A percentile compares a stretch with the other conserved stretches of the same genome.
Evolutionary conservation across 2,329 filamentous ascomycete species (phyloP).

Genomic region (Fusarium sp.): DNA sequence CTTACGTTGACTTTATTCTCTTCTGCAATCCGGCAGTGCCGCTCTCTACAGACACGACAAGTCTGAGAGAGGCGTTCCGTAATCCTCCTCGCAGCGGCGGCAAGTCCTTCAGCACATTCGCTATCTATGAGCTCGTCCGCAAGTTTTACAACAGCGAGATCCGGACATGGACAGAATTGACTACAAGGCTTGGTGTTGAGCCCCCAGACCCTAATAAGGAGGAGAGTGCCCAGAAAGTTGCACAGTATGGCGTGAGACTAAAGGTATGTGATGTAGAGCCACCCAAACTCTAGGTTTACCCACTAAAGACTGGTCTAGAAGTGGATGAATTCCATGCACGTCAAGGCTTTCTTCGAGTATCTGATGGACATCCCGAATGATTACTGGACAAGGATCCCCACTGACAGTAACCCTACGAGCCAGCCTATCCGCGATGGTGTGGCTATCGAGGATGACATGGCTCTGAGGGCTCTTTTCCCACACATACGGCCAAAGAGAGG

Average conservation of each 20-base stretch:
- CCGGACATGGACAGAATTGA: slow-evolving; percentile 92
- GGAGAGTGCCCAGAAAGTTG: slow-evolving; percentile 91
- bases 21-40: slow-evolving; percentile 87
- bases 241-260: slow-evolving; percentile 90
- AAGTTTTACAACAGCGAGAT: slow-evolving; percentile 84
- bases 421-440: slow-evolving; percentile 81
- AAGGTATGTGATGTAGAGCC: slow-evolving; percentile 66
- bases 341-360: slow-evolving; percentile 94
- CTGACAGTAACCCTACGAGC: slow-evolving; percentile 68
- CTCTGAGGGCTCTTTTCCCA: slow-evolving; percentile 82
- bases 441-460: slow-evolving; percentile 86
- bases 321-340: slow-evolving; percentile 97
- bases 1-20: slow-evolving; percentile 85
- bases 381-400: slow-evolving; percentile 82
- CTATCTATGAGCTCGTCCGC: slow-evolving; percentile 79
- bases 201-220: slow-evolving; percentile 83
- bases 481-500: slow-evolving; percentile 73
- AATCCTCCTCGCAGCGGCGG: slow-evolving; percentile 86
- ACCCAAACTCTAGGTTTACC: background rate
- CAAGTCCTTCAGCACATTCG: slow-evolving; percentile 83
- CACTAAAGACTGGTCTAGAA: slow-evolving; percentile 61
- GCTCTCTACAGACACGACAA: slow-evolving; percentile 72
- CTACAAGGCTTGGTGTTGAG: slow-evolving; percentile 87
- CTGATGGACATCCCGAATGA: slow-evolving; percentile 78
- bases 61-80: slow-evolving; percentile 79